These are phyloP conservation scores for Striga asiatica DNA, from an alignment of 257 asterid genomes.

Conservation along the genomic window DNA sequence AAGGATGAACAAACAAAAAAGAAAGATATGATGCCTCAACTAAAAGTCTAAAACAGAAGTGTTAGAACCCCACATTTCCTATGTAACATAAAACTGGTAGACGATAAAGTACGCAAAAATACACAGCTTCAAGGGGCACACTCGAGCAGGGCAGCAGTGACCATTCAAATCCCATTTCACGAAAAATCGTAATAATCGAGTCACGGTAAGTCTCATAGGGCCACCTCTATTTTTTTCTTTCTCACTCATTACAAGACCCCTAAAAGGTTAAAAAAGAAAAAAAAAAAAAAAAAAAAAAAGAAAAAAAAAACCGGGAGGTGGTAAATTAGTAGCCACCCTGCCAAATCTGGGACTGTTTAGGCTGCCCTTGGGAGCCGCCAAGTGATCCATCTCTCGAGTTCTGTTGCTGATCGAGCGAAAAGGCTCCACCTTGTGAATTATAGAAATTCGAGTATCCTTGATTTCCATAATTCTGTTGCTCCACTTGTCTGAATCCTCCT, in stretches of 20 bases:
- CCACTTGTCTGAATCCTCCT: conserved; percentile 77
- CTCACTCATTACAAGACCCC: conserved; percentile 36
- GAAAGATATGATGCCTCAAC: conserved; percentile 10
- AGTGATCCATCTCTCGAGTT: conserved; percentile 54
- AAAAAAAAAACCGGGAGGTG: conserved; percentile 19
- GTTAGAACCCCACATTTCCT: conserved; percentile 26
- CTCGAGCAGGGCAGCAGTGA: conserved; percentile 22
- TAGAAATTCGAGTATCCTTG: conserved; percentile 70
- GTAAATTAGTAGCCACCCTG: conserved; percentile 61
- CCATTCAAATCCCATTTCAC: conserved; percentile 21
- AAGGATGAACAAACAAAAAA: neutral
- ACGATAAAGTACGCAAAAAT: conserved; percentile 8
- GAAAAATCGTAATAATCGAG: conserved; percentile 2
- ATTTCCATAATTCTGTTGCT: conserved; percentile 65
- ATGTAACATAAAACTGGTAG: conserved; percentile 20
- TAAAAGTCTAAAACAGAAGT: too few relatives aligned
- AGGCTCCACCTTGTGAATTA: conserved; percentile 51
- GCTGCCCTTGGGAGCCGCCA: conserved; percentile 60
- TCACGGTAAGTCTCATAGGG: conserved; percentile 15
- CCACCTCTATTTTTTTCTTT: conserved; percentile 19
- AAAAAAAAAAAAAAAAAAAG: too few relatives aligned
- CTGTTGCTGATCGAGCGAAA: conserved; percentile 54
- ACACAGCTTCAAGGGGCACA: conserved; percentile 25
- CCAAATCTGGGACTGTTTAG: conserved; percentile 77
- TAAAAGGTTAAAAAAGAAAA: too few relatives aligned